Evolutionary conservation across 192 early-diverging fungal genomes (phyloP).

Genomic region (Coemansia sp.): DNA sequence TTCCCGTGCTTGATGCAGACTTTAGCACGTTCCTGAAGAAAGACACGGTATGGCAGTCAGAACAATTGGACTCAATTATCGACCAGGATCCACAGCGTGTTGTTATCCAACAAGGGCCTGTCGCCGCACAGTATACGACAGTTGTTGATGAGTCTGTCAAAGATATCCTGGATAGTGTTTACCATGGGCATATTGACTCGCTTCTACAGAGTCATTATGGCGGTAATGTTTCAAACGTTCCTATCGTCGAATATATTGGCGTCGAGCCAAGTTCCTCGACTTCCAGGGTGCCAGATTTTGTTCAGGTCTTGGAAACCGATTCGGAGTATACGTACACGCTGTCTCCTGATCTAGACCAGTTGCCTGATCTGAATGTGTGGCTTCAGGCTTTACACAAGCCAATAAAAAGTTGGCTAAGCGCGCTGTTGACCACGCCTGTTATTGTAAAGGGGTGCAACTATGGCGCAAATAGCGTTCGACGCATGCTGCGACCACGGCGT

Average conservation of each 20-base stretch:
- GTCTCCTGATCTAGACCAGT: no score
- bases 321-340: no score
- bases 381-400: no score
- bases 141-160: constrained; percentile 81
- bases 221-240: constrained; percentile 60
- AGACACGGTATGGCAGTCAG: constrained; percentile 87
- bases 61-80: constrained; percentile 79
- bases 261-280: background rate
- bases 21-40: constrained; percentile 91
- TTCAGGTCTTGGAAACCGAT: constrained; percentile 8
- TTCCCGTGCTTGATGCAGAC: constrained; percentile 81
- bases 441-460: no score
- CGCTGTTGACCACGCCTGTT: no score
- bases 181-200: constrained; percentile 71
- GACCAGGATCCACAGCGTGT: constrained; percentile 82
- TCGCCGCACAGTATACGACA: constrained; percentile 72
- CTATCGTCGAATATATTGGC: constrained; percentile 76
- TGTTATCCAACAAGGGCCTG: constrained; percentile 86
- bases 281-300: background rate
- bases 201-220: constrained; percentile 73
- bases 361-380: no score
- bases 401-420: no score
- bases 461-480: background rate
- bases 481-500: background rate
- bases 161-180: constrained; percentile 83